Evolutionary conservation across 306 rosid species (phyloP).

Genomic region (Vigna mungo): DNA sequence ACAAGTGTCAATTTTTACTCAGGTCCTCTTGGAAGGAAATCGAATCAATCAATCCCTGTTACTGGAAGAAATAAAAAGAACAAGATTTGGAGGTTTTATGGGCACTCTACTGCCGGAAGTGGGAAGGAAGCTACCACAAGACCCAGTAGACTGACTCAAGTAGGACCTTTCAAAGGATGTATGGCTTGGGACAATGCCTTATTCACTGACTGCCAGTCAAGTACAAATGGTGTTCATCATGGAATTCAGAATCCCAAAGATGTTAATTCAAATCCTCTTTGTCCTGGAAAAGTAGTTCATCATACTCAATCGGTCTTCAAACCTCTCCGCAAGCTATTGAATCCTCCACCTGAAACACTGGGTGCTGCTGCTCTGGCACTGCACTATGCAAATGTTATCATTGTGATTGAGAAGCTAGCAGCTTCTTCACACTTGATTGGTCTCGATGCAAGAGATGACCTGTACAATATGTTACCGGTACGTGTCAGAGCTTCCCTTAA

Average conservation of each 20-base stretch:
- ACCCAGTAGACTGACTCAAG: constrained; percentile 77
- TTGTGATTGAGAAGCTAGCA: constrained; percentile 90
- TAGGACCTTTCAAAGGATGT: constrained; percentile 94
- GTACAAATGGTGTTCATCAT: constrained; percentile 54
- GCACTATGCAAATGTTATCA: constrained; percentile 94
- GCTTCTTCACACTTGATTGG: constrained; percentile 95
- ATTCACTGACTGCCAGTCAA: constrained; percentile 60
- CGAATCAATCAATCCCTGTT: constrained; percentile 61
- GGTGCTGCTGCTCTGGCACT: constrained; percentile 88
- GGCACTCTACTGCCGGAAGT: constrained; percentile 43
- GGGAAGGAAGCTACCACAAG: constrained; percentile 67
- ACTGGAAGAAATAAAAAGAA: constrained; percentile 60
- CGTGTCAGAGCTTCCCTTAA: constrained; percentile 74
- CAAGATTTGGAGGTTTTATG: constrained; percentile 70
- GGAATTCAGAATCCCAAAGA: constrained; percentile 53
- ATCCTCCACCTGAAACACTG: constrained; percentile 84
- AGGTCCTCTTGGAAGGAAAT: constrained; percentile 73
- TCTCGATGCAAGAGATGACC: constrained; percentile 94
- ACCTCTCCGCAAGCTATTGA: constrained; percentile 65
- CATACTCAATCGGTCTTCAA: constrained; percentile 58
- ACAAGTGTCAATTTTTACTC: constrained; percentile 66
- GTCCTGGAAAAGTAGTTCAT: constrained; percentile 49
- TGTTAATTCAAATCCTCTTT: constrained; percentile 45
- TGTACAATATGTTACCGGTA: constrained; percentile 91
- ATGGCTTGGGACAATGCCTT: constrained; percentile 63